Percentiles rank a stretch among this genome's conserved stretches.
Evolutionary conservation across 805 yeast genomes (phyloP).

Genomic region (Candida germanica): DNA sequence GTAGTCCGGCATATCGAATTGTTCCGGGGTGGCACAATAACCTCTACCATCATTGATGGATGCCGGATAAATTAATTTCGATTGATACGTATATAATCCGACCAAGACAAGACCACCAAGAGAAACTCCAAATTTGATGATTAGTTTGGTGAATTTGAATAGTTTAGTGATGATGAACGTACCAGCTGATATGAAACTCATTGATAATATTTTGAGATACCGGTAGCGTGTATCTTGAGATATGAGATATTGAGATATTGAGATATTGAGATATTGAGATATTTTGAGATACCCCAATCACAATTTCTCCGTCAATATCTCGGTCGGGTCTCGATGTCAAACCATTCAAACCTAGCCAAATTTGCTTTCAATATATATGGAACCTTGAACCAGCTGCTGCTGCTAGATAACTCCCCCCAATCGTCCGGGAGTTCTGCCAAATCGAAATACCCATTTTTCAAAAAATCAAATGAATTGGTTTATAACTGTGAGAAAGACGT

Average conservation of each 20-base stretch:
- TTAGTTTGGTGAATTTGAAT: slow-evolving; percentile 20
- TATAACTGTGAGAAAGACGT: slow-evolving; percentile 28
- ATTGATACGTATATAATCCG: slow-evolving; percentile 62
- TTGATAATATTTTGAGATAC: no score
- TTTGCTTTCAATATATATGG: slow-evolving; percentile 63
- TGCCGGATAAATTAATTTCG: slow-evolving; percentile 77
- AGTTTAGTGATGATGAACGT: slow-evolving; percentile 13
- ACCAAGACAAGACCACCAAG: slow-evolving; percentile 44
- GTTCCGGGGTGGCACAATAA: slow-evolving; percentile 74
- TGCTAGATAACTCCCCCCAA: slow-evolving; percentile 3
- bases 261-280: no score
- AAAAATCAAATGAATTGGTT: slow-evolving; percentile 13
- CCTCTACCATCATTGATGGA: slow-evolving; percentile 70
- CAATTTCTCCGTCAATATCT: no score
- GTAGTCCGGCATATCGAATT: slow-evolving; percentile 55
- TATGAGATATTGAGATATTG: no score
- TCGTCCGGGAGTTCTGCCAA: slow-evolving; percentile 4
- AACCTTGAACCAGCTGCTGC: slow-evolving; percentile 15
- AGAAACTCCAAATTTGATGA: slow-evolving; percentile 42
- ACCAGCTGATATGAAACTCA: slow-evolving; percentile 8
- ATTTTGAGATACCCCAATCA: no score
- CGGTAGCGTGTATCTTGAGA: no score
- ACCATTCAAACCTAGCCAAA: slow-evolving; percentile 35
- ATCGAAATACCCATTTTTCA: slow-evolving; percentile 2
- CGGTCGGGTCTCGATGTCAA: no score